Percentiles rank a stretch among this genome's conserved stretches.
Conservation (phyloP, 2,329 filamentous ascomycete species). For the Bipolaris zeicola region DNA sequence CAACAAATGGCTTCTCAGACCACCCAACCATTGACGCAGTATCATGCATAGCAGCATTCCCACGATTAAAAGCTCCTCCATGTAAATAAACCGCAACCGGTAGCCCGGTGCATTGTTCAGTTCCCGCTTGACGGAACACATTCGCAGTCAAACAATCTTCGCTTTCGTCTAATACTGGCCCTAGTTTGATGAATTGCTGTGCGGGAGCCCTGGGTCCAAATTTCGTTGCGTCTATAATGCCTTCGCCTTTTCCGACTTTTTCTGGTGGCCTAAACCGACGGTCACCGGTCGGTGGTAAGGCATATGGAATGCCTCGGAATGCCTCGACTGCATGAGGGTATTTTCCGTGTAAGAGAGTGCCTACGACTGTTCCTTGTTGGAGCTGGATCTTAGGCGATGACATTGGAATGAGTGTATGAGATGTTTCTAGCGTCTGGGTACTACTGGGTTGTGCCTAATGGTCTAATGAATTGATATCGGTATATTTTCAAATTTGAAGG, state of each 20-base stretch:
- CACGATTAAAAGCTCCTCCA: constrained; percentile 64
- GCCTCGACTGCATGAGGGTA: constrained; percentile 19
- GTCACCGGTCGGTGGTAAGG: constrained; percentile 23
- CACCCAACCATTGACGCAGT: constrained; percentile 67
- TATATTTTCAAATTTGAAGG: not conserved
- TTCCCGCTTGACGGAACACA: constrained; percentile 20
- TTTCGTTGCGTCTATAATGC: constrained; percentile 20
- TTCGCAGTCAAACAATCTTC: constrained; percentile 35
- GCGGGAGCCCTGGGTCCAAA: constrained; percentile 29
- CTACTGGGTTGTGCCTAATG: not conserved
- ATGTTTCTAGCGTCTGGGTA: not conserved
- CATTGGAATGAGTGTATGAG: not conserved
- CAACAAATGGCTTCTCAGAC: constrained; percentile 57
- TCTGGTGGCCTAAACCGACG: constrained; percentile 27
- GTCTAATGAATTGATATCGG: not conserved
- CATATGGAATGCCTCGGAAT: constrained; percentile 29
- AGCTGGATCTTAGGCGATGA: constrained; percentile 10
- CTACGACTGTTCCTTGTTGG: constrained; percentile 19
- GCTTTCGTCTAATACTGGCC: constrained; percentile 21
- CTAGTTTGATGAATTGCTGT: constrained; percentile 19
- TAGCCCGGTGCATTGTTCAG: constrained; percentile 7
- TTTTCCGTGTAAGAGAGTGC: constrained; percentile 2
- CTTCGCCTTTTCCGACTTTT: constrained; percentile 15
- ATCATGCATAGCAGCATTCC: constrained; percentile 55
- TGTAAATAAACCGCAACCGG: constrained; percentile 60